Evolutionary conservation across 768 basidiomycete species (phyloP).

Genomic region (Rhizopogon roseolus): DNA sequence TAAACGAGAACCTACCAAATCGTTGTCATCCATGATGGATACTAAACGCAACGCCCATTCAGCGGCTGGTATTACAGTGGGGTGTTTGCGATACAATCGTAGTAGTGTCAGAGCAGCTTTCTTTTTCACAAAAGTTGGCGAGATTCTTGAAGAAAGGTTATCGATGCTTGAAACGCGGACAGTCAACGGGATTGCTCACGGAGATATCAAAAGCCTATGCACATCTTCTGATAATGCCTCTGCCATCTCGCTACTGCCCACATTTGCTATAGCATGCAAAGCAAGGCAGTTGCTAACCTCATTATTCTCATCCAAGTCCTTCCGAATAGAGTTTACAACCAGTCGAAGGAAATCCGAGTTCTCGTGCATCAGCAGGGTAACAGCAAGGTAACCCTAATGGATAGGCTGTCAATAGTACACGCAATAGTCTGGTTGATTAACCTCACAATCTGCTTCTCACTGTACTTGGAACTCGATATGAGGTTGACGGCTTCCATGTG

Average conservation of each 20-base stretch:
- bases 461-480: constrained; percentile 92
- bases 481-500: constrained; percentile 99
- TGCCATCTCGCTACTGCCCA: constrained; percentile 98
- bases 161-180: constrained; percentile 10
- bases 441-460: constrained; percentile 97
- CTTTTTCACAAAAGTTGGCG: constrained; percentile 94
- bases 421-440: background rate
- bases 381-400: constrained; percentile 89
- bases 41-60: constrained; percentile 97
- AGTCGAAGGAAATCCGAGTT: constrained; percentile 95
- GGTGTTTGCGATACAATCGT: constrained; percentile 92
- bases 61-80: constrained; percentile 85
- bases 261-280: constrained; percentile 96
- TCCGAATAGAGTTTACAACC: constrained; percentile 97
- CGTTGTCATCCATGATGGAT: constrained; percentile 91
- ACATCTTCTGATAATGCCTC: constrained; percentile 93
- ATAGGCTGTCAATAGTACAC: background rate
- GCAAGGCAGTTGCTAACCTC: constrained; percentile 96
- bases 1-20: constrained; percentile 49
- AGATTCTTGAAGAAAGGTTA: constrained; percentile 57
- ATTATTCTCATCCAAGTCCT: constrained; percentile 91
- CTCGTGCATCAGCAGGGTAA: constrained; percentile 97
- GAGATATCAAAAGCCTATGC: constrained; percentile 89
- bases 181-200: constrained; percentile 45
- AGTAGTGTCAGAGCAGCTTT: constrained; percentile 94